These are phyloP conservation scores for Hydnomerulius pinastri DNA, from an alignment of 768 basidiomycete genomes.

Conservation along the genomic window DNA sequence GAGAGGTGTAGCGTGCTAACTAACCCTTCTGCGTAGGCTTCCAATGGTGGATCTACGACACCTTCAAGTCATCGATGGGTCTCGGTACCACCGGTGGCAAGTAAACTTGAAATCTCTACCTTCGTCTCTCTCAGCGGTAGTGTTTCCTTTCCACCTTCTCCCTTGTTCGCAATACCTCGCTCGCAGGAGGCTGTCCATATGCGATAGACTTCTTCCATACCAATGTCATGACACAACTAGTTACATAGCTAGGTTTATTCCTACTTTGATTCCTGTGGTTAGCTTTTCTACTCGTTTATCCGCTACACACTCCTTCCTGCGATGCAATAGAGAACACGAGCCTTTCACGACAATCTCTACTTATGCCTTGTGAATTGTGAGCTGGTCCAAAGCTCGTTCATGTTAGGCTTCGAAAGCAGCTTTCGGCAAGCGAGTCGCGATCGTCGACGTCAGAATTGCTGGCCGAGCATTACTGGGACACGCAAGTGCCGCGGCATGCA, in stretches of 20 bases:
- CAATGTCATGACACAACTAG: slow-evolving; percentile 1
- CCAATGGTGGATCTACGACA: slow-evolving; percentile 95
- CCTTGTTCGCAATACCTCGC: slow-evolving; percentile 11
- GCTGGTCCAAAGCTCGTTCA: no score
- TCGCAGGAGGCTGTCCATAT: slow-evolving; percentile 15
- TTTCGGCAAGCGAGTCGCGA: no score
- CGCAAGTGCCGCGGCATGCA: no score
- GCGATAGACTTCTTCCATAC: slow-evolving; percentile 5
- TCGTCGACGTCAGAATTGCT: no score
- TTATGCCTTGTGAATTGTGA: no score
- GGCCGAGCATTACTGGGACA: no score
- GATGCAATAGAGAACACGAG: slow-evolving; percentile 4
- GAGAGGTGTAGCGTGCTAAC: background rate
- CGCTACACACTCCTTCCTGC: background rate
- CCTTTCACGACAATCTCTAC: background rate
- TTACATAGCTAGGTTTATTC: slow-evolving; percentile 3
- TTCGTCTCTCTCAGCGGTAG: background rate
- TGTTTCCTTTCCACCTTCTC: background rate
- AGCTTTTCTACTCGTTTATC: background rate
- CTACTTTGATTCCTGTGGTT: background rate
- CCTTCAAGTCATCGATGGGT: slow-evolving; percentile 82
- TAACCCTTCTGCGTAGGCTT: slow-evolving; percentile 51
- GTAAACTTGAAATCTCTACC: slow-evolving; percentile 40
- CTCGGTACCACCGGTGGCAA: slow-evolving; percentile 89
- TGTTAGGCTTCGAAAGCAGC: no score